Conservation (phyloP, 1,284 basidiomycete species). For the Cryptococcus sp. region DNA sequence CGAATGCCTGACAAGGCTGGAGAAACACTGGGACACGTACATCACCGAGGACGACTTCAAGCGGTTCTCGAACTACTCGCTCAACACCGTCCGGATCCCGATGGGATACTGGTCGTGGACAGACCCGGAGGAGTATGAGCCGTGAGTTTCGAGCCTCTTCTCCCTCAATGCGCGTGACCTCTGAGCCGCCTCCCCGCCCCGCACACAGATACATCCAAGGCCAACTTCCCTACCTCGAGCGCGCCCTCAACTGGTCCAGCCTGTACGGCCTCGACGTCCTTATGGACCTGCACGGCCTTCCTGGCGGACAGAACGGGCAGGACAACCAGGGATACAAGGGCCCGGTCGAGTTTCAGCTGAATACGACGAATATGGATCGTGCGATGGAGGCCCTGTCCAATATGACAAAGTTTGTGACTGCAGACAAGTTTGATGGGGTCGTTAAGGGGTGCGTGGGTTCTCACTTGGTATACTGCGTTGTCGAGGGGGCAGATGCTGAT, state of each 20-base stretch:
- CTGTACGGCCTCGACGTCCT: conserved; percentile 44
- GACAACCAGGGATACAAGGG: conserved; percentile 32
- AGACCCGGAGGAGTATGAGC: conserved; percentile 45
- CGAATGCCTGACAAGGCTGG: conserved; percentile 24
- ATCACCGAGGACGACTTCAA: conserved; percentile 50
- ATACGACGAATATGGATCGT: conserved; percentile 35
- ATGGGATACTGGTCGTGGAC: conserved; percentile 44
- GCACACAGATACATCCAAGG: conserved; percentile 25
- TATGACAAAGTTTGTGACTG: conserved; percentile 51
- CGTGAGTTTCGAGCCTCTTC: conserved; percentile 21
- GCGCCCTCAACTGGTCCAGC: conserved; percentile 36
- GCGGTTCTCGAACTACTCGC: conserved; percentile 30
- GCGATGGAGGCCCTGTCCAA: conserved; percentile 31
- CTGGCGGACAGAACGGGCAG: conserved; percentile 49
- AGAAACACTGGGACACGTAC: conserved; percentile 42
- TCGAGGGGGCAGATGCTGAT: neutral
- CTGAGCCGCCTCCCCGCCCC: conserved; percentile 1
- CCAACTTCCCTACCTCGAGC: conserved; percentile 32
- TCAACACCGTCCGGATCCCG: conserved; percentile 43
- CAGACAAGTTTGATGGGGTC: conserved; percentile 32
- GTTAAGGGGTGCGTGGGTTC: conserved; percentile 32
- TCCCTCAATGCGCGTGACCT: neutral
- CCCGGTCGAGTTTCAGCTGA: conserved; percentile 27
- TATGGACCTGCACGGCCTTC: conserved; percentile 41
- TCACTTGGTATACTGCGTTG: neutral